Conservation (phyloP, 2,329 filamentous ascomycete species). For the Verticillium nonalfalfae region DNA sequence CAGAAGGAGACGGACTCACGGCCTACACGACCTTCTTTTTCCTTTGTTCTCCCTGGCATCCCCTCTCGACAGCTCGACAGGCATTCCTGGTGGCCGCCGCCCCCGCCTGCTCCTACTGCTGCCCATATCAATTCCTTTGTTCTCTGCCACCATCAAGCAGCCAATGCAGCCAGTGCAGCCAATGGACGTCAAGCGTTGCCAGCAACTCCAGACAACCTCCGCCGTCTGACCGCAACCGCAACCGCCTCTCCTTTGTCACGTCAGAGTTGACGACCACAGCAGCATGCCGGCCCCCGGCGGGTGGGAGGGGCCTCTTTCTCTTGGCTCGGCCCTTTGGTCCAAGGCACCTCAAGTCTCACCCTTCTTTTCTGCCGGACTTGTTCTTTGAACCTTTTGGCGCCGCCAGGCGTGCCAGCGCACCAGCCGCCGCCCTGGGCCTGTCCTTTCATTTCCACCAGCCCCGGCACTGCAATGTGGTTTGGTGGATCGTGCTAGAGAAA, state of each 20-base stretch:
- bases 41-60: slow-evolving; percentile 1
- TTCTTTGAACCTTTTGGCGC: background rate
- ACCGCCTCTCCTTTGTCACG: background rate
- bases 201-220: background rate
- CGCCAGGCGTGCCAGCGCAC: background rate
- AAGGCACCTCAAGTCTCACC: background rate
- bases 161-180: background rate
- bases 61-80: background rate
- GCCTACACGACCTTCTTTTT: background rate
- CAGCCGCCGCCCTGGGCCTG: background rate
- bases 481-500: background rate
- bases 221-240: background rate
- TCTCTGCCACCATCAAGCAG: background rate
- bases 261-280: background rate
- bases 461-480: background rate
- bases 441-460: slow-evolving; percentile 2
- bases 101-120: background rate
- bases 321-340: background rate
- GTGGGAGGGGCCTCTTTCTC: background rate
- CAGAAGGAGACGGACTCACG: background rate
- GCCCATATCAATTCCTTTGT: background rate
- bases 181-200: background rate
- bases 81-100: background rate
- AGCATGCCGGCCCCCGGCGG: no score
- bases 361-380: background rate